Evolutionary conservation across 331 rosid genomes (phyloP).

Genomic region (Phaseolus coccineus): DNA sequence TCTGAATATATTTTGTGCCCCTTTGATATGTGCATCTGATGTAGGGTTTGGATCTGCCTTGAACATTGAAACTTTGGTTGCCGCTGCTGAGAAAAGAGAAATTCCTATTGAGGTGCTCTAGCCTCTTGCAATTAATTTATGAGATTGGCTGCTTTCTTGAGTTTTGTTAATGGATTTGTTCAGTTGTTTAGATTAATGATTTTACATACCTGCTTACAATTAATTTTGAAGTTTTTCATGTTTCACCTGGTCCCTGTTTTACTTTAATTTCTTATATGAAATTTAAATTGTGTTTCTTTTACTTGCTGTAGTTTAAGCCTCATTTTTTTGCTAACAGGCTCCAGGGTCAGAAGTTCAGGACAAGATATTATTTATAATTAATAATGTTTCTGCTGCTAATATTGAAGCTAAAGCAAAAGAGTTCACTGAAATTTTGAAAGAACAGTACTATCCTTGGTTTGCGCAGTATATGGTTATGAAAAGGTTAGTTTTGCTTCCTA

Average conservation of each 20-base stretch:
- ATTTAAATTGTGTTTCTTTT: not conserved
- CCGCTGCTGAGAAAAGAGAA: constrained; percentile 99
- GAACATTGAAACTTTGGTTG: constrained; percentile 94
- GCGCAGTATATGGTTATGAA: constrained; percentile 99
- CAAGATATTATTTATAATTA: constrained; percentile 92
- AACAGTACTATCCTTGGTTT: constrained; percentile 94
- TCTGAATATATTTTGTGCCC: constrained; percentile 33
- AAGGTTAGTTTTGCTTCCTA: constrained; percentile 60
- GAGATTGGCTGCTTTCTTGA: constrained; percentile 19
- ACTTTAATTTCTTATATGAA: constrained; percentile 7
- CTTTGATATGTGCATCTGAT: constrained; percentile 36
- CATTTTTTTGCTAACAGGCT: constrained; percentile 60
- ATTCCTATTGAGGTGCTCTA: constrained; percentile 83
- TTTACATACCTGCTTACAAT: not conserved
- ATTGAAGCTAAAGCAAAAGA: constrained; percentile 83
- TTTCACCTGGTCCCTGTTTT: not conserved
- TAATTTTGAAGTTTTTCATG: not conserved
- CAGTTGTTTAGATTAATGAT: constrained; percentile 9
- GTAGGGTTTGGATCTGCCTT: constrained; percentile 95
- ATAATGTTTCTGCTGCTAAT: constrained; percentile 80
- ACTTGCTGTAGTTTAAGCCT: constrained; percentile 30
- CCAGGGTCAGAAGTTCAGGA: constrained; percentile 97
- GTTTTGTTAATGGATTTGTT: constrained; percentile 24
- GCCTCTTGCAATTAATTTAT: constrained; percentile 31
- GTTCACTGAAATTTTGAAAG: constrained; percentile 75